These are phyloP conservation scores for Onygena corvina DNA, from an alignment of 2,329 filamentous ascomycete species.

Conservation along the genomic window DNA sequence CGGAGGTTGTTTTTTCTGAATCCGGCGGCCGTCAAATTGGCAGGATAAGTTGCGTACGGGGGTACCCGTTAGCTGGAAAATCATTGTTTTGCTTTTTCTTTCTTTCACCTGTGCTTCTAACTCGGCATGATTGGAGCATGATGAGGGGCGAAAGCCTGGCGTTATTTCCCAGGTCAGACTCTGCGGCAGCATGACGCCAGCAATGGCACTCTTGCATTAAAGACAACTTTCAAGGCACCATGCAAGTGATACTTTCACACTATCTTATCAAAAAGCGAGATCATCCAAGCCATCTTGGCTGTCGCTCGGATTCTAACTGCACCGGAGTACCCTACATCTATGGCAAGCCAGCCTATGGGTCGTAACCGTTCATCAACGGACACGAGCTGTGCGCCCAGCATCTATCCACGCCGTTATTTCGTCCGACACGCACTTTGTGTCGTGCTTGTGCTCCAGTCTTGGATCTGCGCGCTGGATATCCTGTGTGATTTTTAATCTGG, in stretches of 20 bases:
- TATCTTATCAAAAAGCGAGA: too few relatives aligned
- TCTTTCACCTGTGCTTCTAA: too few relatives aligned
- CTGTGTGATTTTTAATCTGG: not conserved
- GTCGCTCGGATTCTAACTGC: too few relatives aligned
- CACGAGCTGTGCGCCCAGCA: not conserved
- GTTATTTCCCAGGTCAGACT: not conserved
- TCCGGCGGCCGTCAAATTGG: not conserved
- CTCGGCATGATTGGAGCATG: not conserved
- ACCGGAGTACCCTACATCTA: not conserved
- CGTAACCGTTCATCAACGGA: not conserved
- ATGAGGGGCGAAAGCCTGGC: not conserved
- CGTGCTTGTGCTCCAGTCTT: not conserved
- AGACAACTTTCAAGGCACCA: too few relatives aligned
- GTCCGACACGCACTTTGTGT: not conserved
- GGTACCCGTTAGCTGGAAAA: conserved; percentile 6
- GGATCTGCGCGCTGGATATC: not conserved
- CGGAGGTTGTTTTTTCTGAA: not conserved
- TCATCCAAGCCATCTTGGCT: not conserved
- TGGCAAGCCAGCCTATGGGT: not conserved
- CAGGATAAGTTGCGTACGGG: conserved; percentile 2
- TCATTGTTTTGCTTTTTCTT: not conserved
- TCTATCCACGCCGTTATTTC: not conserved
- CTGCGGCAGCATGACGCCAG: too few relatives aligned
- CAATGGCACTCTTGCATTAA: too few relatives aligned
- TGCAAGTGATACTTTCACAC: too few relatives aligned